Base-by-base conservation (phyloP, 129 eudicot genomes). In the Pseudognaphalium luteoalbum region DNA sequence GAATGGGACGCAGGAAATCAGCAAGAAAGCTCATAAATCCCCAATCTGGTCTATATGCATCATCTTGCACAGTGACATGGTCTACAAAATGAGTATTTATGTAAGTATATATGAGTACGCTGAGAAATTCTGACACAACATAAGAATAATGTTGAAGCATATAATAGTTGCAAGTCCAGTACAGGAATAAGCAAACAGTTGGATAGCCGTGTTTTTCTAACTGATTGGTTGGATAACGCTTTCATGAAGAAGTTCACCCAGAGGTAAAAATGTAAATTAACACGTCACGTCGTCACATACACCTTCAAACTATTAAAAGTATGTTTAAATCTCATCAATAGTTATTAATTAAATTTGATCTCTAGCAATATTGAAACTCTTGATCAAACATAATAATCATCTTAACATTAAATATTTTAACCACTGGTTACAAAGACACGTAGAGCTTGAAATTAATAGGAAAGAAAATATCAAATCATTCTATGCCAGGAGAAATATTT, bases 1-100 rank as follows among this genome's bases (percentile, higher is more conserved):
- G 87, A 62, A 89, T 52, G 52, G 99, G 99, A 37, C 99, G 84
- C 28, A 95, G 85, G 70, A 95, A 91, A 68, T 95, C 91, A 82
- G 85, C 79, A 39, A 95, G 94, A 81, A 95, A 95, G 88, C 87
- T 91, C 99, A 95, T 91, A 3, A 71, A 63, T 25, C 99, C 99
- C 99, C 97, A 95, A 65, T 91, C 77, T 57, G 97, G 99, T 68
- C 78, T 81, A 60, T 84, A 85, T 10, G 85, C 96, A 64, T 89
- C 92, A 77, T 37, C 81, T 85, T 70, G 80, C 88, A 80, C 83
- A 44, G 66, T 71, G 66, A 81, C 81, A 71, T 81, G 74, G 78
- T 79, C 98, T 94, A 84, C 74, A 81, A 80, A 20, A 75, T 50
- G 63, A 60, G 50, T 15, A 35, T 37, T 82, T 15, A 0, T 63